Base-by-base conservation (phyloP, 768 basidiomycete genomes). In the Pleurotus ostreatus region DNA sequence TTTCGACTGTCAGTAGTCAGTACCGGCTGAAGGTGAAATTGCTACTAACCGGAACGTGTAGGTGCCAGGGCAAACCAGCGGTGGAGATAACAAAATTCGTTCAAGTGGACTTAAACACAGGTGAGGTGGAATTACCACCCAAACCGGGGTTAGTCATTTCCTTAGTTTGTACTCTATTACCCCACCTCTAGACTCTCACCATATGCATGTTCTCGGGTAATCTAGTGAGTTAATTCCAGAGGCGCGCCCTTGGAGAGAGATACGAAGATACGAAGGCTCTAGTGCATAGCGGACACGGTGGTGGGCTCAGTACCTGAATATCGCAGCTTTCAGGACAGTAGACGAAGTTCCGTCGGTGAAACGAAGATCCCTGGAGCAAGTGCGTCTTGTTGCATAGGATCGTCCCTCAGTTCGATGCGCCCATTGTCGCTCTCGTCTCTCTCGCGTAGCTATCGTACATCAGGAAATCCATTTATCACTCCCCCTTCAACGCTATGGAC, bases 51-150 rank as follows among this genome's bases (percentile, higher is more conserved):
- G 39, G 46, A 47, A 47, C 43, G 16, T 39, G 39, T 61, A 93
- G 92, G 60, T 93, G 92, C 66, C 75, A 78, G 47, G 77, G 78
- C 18, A 69, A 71, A 49, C 82, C 90, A 48, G 84, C 85, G 8
- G 74, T 89, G 11, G 91, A 93, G 69, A 77, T 91, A 30, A 91
- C 89, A 7, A 78, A 74, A 43, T 65, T 77, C n/a, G 69, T 80
- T 26, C 68, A 74, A 7, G 69, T 88, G 45, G 73, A 86, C 57
- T 56, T 71, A 49, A 58, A 57, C 15, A 76, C 76, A 39, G 79
- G 80, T 12, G 76, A 80, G 63, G 75, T 89, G 4, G 74, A 78
- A 58, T 65, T 86, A 40, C 81, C 81, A 43, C 48, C 69, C 34
- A 63, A 69, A 41, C 59, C 70, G 37, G 75, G 71, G 83, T 80